Evolutionary conservation across 2,329 filamentous ascomycete species (phyloP), one percentile per base, ranked within the genome.

Genomic region (Neoascochyta sp.): DNA sequence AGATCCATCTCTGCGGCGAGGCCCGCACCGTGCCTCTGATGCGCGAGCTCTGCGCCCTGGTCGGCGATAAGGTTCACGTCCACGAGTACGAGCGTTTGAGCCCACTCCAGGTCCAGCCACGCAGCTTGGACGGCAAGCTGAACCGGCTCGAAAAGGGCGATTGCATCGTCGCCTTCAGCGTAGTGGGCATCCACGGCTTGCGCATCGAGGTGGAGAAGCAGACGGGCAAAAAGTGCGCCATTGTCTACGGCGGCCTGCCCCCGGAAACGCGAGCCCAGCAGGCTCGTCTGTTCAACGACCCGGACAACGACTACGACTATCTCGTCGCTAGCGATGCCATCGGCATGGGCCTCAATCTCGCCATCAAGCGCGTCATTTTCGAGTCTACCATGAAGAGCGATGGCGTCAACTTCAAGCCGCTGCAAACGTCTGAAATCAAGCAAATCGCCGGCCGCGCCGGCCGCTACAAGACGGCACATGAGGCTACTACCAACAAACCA

Each of bases 371-470:
- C 15, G 76, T 98, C 39, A 77, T 98, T 31, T 92, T 98, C 45
- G 86, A 95, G 52, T 73, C 81, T 1, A 74, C 81, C 2, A 67
- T 71, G 37, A 98, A 95, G 60, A 82, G 74, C 44, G 75, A 88
- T 40, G 83, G 83, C 1, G 54, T 46, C 1, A 64, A 68, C 4
- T 70, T 74, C 16, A 69, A 77, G 10, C 64, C 70, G 4, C 70
- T 98, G 14, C 68, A 73, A 1, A 71, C 83, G 3, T 82, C 88
- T 0, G 86, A 95, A 45, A 73, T 95, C 51, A 95, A 95, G 62
- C 92, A 98, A 57, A 98, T 98, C 52, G 92, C 81, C 27, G 92
- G 92, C 11, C 80, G 92, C 45, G 92, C 92, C 9, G 92, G 92
- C 16, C 81, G 92, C 24, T 98, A 81, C 63, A 80, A 81, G 34